Evolutionary conservation across 495 filamentous ascomycete genomes (phyloP).

Genomic region (Penicillium flavigenum): DNA sequence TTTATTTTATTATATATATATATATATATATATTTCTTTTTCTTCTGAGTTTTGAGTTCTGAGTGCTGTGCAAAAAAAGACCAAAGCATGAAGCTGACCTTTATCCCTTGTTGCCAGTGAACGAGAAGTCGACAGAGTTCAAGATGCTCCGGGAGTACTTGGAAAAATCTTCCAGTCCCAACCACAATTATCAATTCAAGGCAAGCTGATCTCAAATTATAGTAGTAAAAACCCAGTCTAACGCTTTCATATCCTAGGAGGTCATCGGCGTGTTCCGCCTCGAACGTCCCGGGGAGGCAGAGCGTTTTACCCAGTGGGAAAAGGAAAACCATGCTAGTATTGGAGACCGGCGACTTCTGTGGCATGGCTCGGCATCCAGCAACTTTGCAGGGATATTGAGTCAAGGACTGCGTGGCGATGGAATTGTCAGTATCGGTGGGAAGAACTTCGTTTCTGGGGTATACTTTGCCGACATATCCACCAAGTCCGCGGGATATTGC

Average conservation of each 20-base stretch:
- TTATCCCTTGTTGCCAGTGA: background rate
- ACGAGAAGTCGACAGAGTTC: constrained; percentile 2
- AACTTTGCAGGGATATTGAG: constrained; percentile 74
- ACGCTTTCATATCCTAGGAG: background rate
- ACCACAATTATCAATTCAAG: background rate
- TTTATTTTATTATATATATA: no score
- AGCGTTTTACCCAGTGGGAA: constrained; percentile 53
- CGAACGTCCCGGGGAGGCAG: constrained; percentile 61
- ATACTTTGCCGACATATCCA: constrained; percentile 20
- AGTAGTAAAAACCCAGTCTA: background rate
- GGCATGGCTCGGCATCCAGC: constrained; percentile 65
- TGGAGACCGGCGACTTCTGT: constrained; percentile 63
- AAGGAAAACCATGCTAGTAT: constrained; percentile 36
- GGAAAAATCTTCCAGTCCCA: background rate
- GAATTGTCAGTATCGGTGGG: background rate
- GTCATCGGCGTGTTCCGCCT: constrained; percentile 63
- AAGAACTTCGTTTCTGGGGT: constrained; percentile 8
- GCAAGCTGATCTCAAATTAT: background rate
- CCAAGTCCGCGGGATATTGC: constrained; percentile 16
- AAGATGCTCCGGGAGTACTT: constrained; percentile 5
- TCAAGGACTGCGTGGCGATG: constrained; percentile 59
- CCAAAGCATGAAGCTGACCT: background rate
- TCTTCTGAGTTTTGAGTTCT: no score
- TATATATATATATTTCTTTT: no score
- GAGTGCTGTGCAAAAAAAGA: no score